These are phyloP conservation scores for Talaromyces proteolyticus DNA, from an alignment of 495 filamentous ascomycete genomes.

Conservation along the genomic window DNA sequence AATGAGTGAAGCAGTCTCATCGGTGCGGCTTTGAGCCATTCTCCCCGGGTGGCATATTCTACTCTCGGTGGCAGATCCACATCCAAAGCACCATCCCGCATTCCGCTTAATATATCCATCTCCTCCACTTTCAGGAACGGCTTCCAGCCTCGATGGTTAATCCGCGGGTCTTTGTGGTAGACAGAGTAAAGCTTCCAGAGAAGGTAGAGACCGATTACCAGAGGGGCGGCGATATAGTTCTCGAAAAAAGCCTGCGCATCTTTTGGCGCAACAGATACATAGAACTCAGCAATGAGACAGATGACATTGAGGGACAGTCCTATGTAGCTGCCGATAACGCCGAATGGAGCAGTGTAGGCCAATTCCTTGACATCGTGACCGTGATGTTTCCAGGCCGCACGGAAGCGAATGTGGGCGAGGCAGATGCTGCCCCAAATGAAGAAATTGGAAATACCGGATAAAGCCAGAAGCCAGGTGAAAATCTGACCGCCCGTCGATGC, in stretches of 20 bases:
- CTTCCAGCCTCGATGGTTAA: conserved; percentile 19
- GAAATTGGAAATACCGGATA: conserved; percentile 60
- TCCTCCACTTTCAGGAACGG: conserved; percentile 9
- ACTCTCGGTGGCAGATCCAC: conserved; percentile 18
- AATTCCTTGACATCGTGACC: conserved; percentile 64
- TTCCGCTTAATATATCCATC: conserved; percentile 17
- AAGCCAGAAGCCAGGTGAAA: conserved; percentile 60
- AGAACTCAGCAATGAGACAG: conserved; percentile 58
- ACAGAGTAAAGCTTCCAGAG: conserved; percentile 22
- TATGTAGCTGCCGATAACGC: conserved; percentile 61
- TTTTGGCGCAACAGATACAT: conserved; percentile 34
- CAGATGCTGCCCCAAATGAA: conserved; percentile 71
- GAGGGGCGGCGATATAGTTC: conserved; percentile 51
- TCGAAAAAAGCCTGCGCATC: conserved; percentile 55
- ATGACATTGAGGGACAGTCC: conserved; percentile 56
- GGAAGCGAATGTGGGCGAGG: conserved; percentile 70
- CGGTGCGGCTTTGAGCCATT: conserved; percentile 19
- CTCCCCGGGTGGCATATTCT: conserved; percentile 20
- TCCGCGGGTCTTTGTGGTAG: conserved; percentile 13
- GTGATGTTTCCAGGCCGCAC: conserved; percentile 47
- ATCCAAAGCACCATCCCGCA: conserved; percentile 19
- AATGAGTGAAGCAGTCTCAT: conserved; percentile 15
- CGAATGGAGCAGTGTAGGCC: conserved; percentile 59
- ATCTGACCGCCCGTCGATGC: conserved; percentile 29
- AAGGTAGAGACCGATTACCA: conserved; percentile 44